These are phyloP conservation scores for Phytopythium cucurbitacearum DNA, from an alignment of 352 stramenopile genomes.

Conservation along the genomic window DNA sequence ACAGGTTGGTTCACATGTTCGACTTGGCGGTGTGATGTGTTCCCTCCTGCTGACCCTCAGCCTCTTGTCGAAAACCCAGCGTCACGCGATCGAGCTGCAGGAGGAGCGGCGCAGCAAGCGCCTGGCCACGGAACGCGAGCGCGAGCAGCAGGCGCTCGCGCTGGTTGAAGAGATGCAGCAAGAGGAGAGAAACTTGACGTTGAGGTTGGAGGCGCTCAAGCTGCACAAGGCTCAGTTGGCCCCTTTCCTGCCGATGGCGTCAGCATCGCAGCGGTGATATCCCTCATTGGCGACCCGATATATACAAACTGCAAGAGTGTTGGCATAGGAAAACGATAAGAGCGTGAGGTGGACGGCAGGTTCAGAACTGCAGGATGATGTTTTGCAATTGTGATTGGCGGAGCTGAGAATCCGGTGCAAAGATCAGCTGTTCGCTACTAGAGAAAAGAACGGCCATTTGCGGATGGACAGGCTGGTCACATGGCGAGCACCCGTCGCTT, in stretches of 20 bases:
- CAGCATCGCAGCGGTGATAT: neutral
- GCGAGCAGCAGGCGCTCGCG: conserved; percentile 29
- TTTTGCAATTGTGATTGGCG: too few relatives aligned
- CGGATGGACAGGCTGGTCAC: too few relatives aligned
- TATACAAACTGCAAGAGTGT: neutral
- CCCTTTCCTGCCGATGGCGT: conserved; percentile 13
- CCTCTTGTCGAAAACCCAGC: conserved; percentile 11
- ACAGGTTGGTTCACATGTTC: conserved; percentile 20
- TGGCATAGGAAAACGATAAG: neutral
- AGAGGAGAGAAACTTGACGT: conserved; percentile 46
- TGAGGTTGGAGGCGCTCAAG: conserved; percentile 51
- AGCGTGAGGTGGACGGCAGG: neutral
- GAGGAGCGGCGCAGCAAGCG: conserved; percentile 36
- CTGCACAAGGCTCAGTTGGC: conserved; percentile 51
- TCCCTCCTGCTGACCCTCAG: neutral
- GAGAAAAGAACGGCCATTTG: too few relatives aligned
- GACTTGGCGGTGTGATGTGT: neutral
- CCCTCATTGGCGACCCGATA: neutral
- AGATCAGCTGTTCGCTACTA: too few relatives aligned
- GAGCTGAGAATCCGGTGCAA: too few relatives aligned
- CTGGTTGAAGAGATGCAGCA: conserved; percentile 44
- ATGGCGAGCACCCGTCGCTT: too few relatives aligned
- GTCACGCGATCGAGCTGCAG: conserved; percentile 27
- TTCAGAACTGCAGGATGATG: neutral
- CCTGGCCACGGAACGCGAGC: conserved; percentile 28